Evolutionary conservation across 2,329 filamentous ascomycete species (phyloP).

Genomic region (Aureobasidium subglaciale): DNA sequence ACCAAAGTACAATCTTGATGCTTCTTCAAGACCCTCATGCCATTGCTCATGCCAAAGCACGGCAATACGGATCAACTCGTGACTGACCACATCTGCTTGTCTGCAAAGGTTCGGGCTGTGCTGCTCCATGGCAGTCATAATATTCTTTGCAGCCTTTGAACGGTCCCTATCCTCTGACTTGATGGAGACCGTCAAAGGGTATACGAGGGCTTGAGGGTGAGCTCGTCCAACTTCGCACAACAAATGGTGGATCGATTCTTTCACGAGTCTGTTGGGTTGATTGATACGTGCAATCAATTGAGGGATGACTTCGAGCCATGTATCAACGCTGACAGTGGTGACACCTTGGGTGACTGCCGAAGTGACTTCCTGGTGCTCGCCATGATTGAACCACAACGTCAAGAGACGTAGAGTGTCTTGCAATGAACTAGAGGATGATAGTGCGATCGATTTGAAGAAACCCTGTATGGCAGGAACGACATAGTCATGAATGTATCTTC

Average conservation of each 20-base stretch:
- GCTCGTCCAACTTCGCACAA: conserved; percentile 87
- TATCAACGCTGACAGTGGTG: conserved; percentile 86
- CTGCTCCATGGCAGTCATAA: conserved; percentile 97
- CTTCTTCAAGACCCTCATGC: conserved; percentile 97
- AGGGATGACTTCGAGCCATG: conserved; percentile 96
- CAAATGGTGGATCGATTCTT: conserved; percentile 84
- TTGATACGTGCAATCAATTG: conserved; percentile 97
- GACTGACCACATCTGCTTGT: conserved; percentile 89
- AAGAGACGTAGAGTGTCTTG: conserved; percentile 90
- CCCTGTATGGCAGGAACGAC: conserved; percentile 91
- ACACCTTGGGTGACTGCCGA: conserved; percentile 84
- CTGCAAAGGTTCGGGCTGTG: conserved; percentile 90
- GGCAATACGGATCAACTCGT: conserved; percentile 92
- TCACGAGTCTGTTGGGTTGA: conserved; percentile 81
- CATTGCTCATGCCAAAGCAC: conserved; percentile 98
- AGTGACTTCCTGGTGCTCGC: conserved; percentile 81
- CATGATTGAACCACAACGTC: conserved; percentile 94
- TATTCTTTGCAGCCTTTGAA: conserved; percentile 79
- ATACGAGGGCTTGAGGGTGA: conserved; percentile 93
- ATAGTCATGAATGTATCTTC: conserved; percentile 69
- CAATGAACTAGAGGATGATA: conserved; percentile 85
- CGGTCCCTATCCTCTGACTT: conserved; percentile 84
- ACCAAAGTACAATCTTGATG: conserved; percentile 91
- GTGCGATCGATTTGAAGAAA: conserved; percentile 94
- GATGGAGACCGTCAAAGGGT: conserved; percentile 94